Evolutionary conservation across 208 protist genomes (phyloP).

Genomic region (Crithidia expoeki): DNA sequence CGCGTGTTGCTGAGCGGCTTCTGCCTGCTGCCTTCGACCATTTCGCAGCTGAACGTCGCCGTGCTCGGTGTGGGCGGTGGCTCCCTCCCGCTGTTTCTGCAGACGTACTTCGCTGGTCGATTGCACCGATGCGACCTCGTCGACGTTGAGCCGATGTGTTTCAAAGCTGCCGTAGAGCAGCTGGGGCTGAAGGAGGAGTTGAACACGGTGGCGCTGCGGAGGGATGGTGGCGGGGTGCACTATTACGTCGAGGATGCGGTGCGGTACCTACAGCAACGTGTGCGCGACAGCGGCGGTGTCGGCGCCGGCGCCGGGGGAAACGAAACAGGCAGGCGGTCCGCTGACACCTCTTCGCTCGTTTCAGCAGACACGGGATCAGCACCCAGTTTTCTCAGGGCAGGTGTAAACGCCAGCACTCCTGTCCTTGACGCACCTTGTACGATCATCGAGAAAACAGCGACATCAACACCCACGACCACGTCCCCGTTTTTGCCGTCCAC

Average conservation of each 20-base stretch:
- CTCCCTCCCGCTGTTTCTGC: slow-evolving; percentile 75
- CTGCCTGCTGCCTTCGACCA: slow-evolving; percentile 53
- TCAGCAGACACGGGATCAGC: neutral
- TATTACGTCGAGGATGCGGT: slow-evolving; percentile 53
- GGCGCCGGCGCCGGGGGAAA: neutral
- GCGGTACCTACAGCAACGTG: slow-evolving; percentile 36
- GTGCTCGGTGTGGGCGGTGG: slow-evolving; percentile 85
- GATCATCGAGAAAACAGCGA: neutral
- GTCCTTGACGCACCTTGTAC: neutral
- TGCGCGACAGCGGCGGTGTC: neutral
- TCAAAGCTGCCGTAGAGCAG: slow-evolving; percentile 74
- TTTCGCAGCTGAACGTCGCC: slow-evolving; percentile 58
- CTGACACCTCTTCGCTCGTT: neutral
- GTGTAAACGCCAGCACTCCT: slow-evolving; percentile 14
- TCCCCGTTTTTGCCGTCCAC: slow-evolving; percentile 6
- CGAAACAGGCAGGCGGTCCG: neutral
- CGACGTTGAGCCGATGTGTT: slow-evolving; percentile 77
- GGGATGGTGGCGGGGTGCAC: slow-evolving; percentile 36
- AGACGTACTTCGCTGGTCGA: slow-evolving; percentile 61
- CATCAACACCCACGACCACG: neutral
- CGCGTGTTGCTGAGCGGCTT: slow-evolving; percentile 77
- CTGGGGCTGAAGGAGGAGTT: slow-evolving; percentile 67
- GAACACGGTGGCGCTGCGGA: slow-evolving; percentile 24
- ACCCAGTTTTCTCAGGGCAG: neutral
- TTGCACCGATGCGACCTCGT: slow-evolving; percentile 73